These are phyloP conservation scores for Pilasporangium apinafurcum DNA, from an alignment of 352 stramenopile genomes.

Conservation along the genomic window DNA sequence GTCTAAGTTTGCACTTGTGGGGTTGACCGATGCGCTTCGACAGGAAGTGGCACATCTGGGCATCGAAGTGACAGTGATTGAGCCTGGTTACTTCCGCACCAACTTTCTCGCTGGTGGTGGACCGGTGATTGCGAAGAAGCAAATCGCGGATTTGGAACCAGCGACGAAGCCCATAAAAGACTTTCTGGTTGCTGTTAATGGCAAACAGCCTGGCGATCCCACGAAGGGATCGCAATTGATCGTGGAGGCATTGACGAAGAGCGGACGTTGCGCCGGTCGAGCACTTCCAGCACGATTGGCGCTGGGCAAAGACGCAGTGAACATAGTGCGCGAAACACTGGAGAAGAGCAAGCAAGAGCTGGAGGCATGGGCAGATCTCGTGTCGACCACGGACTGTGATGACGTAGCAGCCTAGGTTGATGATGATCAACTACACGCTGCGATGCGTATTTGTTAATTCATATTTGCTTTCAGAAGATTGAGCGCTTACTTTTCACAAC, in stretches of 20 bases:
- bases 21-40: slow-evolving; percentile 21
- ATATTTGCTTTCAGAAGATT: too few relatives aligned
- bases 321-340: too few relatives aligned
- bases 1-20: slow-evolving; percentile 35
- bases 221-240: slow-evolving; percentile 18
- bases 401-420: too few relatives aligned
- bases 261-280: slow-evolving; percentile 22
- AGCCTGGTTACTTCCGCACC: slow-evolving; percentile 30
- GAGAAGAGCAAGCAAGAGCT: slow-evolving; percentile 9
- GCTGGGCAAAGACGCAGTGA: slow-evolving; percentile 17
- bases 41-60: slow-evolving; percentile 22
- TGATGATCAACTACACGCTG: too few relatives aligned
- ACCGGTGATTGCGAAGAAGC: slow-evolving; percentile 8
- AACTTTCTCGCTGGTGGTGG: slow-evolving; percentile 19
- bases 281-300: slow-evolving; percentile 15
- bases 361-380: slow-evolving; percentile 8
- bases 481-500: too few relatives aligned
- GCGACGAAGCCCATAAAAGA: slow-evolving; percentile 16
- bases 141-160: slow-evolving; percentile 17
- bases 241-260: slow-evolving; percentile 30
- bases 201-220: slow-evolving; percentile 27
- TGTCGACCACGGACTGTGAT: slow-evolving; percentile 9
- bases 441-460: too few relatives aligned
- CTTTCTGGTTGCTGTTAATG: slow-evolving; percentile 16
- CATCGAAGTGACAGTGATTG: slow-evolving; percentile 33